Conservation (phyloP, 306 rosid genomes). For the Vigna nakashimae region DNA sequence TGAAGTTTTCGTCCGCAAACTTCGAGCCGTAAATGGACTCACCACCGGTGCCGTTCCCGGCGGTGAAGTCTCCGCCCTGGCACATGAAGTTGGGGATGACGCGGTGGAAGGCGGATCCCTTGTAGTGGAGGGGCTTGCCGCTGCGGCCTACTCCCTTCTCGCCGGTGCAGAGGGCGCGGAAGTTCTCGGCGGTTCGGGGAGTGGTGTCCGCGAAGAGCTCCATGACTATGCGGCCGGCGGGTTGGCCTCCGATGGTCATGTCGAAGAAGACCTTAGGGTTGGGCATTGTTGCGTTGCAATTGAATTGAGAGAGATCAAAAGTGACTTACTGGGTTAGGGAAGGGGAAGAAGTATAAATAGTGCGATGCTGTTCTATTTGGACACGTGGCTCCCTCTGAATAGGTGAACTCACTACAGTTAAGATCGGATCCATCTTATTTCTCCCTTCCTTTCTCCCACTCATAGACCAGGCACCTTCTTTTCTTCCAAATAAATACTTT, state of each 20-base stretch:
- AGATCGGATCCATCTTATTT: neutral
- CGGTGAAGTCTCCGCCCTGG: slow-evolving; percentile 96
- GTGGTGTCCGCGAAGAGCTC: slow-evolving; percentile 85
- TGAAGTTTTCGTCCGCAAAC: slow-evolving; percentile 93
- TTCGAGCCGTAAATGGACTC: slow-evolving; percentile 93
- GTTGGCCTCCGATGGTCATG: slow-evolving; percentile 67
- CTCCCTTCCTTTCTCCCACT: neutral
- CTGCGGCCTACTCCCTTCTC: slow-evolving; percentile 51
- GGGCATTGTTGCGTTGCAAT: slow-evolving; percentile 28
- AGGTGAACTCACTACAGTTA: slow-evolving; percentile 35
- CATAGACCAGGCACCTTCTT: neutral
- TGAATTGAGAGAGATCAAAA: too few relatives aligned
- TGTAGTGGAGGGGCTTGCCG: slow-evolving; percentile 50
- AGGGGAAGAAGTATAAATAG: neutral
- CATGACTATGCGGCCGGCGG: slow-evolving; percentile 77
- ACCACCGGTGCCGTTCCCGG: slow-evolving; percentile 93
- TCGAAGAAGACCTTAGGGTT: slow-evolving; percentile 89
- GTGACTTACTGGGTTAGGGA: neutral
- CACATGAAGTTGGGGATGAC: slow-evolving; percentile 73
- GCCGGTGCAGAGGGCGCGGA: slow-evolving; percentile 97
- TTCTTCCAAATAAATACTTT: too few relatives aligned
- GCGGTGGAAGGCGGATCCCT: slow-evolving; percentile 46
- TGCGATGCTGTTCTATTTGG: slow-evolving; percentile 17
- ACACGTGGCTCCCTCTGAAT: slow-evolving; percentile 43
- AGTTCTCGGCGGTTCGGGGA: slow-evolving; percentile 88